Base-by-base conservation (phyloP, 331 rosid genomes). In the Quercus tomentella region DNA sequence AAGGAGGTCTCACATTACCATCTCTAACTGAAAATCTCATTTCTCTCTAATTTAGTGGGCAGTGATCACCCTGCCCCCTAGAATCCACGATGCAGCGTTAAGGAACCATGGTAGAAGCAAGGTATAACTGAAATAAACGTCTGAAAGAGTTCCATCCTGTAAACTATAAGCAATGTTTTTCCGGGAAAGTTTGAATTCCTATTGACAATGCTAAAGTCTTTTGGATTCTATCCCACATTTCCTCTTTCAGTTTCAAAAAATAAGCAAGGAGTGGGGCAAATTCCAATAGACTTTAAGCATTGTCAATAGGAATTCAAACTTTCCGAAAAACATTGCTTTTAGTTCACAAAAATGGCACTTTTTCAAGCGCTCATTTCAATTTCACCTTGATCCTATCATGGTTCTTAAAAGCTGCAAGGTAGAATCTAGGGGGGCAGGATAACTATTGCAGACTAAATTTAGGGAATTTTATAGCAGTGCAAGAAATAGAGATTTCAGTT, bases 281-380 rank as follows among this genome's bases (percentile, higher is more conserved):
- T 18, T 60, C 56, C 56, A 43, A 43, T 31, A 22, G 10, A 12
- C 18, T 41, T 70, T 22, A 41, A 41, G n/a, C 31, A 10, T 43
- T 70, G 30, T 70, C 74, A 70, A 70, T 70, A 56, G 35, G 33
- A 70, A 41, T 70, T 43, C 75, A 41, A 41, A 45, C 58, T 70
- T 21, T 45, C 35, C 14, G 7, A 31, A 11, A 70, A 70, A 70
- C 30, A 21, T 70, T 70, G n/a, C 75, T 21, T 70, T n/a, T 5
- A 23, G 49, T 17, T 31, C 75, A 41, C 1, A n/a, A 23, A n/a
- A 49, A 22, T 43, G 75, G 12, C 57, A 41, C 60, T 71, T 33
- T 23, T 71, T 45, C 75, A 43, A 11, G 41, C 17, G 18, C 23
- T 45, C 58, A 70, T 45, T 22, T 71, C 56, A 15, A 41, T 41